Base-by-base conservation (phyloP, 2,329 filamentous ascomycete species). In the Hymenoscyphus linearis region DNA sequence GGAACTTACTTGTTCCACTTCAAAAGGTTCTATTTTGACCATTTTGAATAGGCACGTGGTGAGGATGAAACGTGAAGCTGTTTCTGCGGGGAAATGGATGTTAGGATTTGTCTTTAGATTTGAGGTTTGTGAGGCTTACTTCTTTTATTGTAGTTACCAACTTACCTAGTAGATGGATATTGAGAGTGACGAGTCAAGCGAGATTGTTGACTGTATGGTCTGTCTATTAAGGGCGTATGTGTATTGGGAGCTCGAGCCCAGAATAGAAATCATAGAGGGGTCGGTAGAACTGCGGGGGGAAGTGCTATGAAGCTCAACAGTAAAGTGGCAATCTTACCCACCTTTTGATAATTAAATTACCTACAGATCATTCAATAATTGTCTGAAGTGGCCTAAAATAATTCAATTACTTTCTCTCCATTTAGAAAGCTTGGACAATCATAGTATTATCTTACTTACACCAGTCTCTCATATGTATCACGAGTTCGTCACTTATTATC, bases 1-100 rank as follows among this genome's bases (percentile, higher is more conserved):
- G 54, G 18, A 64, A 75, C 74, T 66, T 78, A 85, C 85, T 73
- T 86, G 79, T 76, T 96, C 91, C 9, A 95, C 89, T 16, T 83
- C 81, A 70, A 91, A 91, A 1, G 81, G 78, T 22, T 80, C 76
- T 64, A 89, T 81, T 55, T 80, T 76, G 36, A 85, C 82, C 82
- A 86, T 85, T 10, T 65, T 76, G 68, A 58, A 44, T 27, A 36
- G 25, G 57, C 44, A 54, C 13, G 53, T 25, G 62, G 50, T 16
- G 50, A 25, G 50, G 50, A 27, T 52, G 50, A 52, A 52, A 26
- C 50, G 40, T 22, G 37, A 22, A 52, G 25, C 6, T 27, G 37
- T 31, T 22, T 16, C 37, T 57, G 36, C 37, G 47, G 27, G 37
- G 55, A 47, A 52, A 50, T 50, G 16, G 12, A 57, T 16, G 26